These are phyloP conservation scores for Euphorbia schlechtendalii DNA, from an alignment of 441 rosid genomes.

Conservation along the genomic window DNA sequence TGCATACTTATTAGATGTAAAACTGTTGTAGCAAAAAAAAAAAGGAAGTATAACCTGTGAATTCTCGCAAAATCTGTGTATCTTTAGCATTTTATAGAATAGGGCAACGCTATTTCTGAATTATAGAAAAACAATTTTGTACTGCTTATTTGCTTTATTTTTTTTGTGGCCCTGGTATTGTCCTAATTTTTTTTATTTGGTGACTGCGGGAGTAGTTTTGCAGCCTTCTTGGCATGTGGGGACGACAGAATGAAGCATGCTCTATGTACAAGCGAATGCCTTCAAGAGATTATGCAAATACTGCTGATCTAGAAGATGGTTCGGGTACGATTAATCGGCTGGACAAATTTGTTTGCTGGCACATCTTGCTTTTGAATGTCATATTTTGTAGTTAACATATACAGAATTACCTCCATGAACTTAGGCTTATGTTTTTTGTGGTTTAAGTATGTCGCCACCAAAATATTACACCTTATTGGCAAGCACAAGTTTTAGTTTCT, in stretches of 20 bases:
- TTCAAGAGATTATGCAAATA: slow-evolving; percentile 37
- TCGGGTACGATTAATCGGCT: slow-evolving; percentile 32
- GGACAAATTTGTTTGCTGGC: not conserved
- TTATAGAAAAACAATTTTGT: not conserved
- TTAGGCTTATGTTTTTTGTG: not conserved
- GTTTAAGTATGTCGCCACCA: not conserved
- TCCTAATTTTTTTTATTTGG: not conserved
- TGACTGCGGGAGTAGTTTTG: slow-evolving; percentile 10
- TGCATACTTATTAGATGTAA: too few relatives aligned
- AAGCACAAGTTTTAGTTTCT: not conserved
- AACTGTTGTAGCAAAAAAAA: too few relatives aligned
- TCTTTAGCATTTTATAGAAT: too few relatives aligned
- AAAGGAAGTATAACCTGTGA: not conserved
- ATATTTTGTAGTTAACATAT: slow-evolving; percentile 10
- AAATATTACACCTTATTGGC: not conserved
- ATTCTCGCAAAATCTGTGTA: not conserved
- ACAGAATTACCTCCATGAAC: not conserved
- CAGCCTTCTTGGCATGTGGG: slow-evolving; percentile 41
- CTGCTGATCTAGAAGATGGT: slow-evolving; percentile 37
- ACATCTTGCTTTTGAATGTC: not conserved
- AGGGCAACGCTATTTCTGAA: not conserved
- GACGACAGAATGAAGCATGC: slow-evolving; percentile 30
- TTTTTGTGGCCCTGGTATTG: not conserved
- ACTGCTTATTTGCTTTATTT: not conserved
- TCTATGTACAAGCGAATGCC: slow-evolving; percentile 48